Conservation (phyloP, 164 flowering plant species). For the Aristolochia contorta region DNA sequence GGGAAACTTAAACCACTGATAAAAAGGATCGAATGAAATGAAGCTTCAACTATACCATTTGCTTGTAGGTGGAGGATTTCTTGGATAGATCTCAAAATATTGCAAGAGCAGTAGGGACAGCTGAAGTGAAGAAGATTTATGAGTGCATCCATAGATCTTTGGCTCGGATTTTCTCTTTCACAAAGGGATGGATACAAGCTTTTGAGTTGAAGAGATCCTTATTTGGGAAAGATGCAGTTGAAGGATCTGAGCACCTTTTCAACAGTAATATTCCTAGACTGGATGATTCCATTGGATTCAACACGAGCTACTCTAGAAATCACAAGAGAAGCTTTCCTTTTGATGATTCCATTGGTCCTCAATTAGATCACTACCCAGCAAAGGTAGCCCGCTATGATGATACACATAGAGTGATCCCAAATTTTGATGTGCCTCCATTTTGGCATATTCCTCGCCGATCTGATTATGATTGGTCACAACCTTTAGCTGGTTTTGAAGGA, state of each 20-base stretch:
- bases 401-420: not conserved
- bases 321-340: constrained; percentile 13
- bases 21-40: not conserved
- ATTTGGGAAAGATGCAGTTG: constrained; percentile 21
- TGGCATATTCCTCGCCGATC: no score
- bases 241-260: not conserved
- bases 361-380: not conserved
- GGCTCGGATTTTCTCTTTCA: constrained; percentile 20
- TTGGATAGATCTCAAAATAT: constrained; percentile 40
- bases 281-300: no score
- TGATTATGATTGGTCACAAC: no score
- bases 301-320: not conserved
- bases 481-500: no score
- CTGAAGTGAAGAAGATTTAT: constrained; percentile 26
- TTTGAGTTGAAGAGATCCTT: constrained; percentile 18
- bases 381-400: constrained; percentile 14
- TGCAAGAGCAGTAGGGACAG: constrained; percentile 40
- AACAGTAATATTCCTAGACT: no score
- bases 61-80: constrained; percentile 51
- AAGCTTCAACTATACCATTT: not conserved
- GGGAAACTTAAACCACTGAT: not conserved
- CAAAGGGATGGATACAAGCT: constrained; percentile 22
- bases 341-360: constrained; percentile 8
- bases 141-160: constrained; percentile 31
- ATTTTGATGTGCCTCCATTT: no score